These are phyloP conservation scores for Leccinum variicolor DNA, from an alignment of 768 basidiomycete genomes.

Conservation along the genomic window DNA sequence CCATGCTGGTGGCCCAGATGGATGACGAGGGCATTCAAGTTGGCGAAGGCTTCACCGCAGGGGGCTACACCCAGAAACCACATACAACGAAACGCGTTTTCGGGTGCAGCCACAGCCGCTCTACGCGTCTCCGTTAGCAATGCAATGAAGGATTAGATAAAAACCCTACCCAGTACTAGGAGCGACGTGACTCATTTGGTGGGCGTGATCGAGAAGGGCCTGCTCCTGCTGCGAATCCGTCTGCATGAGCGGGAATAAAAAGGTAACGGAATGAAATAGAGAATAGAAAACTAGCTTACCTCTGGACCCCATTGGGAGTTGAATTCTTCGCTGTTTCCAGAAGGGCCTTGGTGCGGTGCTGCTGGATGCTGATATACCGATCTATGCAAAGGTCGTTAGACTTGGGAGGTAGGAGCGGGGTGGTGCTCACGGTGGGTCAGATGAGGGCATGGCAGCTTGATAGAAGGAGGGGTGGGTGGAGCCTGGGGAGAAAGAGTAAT, in stretches of 20 bases:
- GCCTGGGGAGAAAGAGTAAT: background rate
- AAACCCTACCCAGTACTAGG: background rate
- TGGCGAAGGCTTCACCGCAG: background rate
- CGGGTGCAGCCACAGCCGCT: background rate
- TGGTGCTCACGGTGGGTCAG: background rate
- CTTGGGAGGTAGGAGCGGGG: background rate
- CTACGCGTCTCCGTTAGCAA: background rate
- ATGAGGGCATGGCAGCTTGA: background rate
- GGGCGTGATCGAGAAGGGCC: background rate
- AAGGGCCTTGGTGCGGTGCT: background rate
- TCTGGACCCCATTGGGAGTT: background rate
- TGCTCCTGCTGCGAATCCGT: background rate
- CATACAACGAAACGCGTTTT: too few species aligned
- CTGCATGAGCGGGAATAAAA: background rate
- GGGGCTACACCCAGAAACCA: background rate
- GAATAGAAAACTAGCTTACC: background rate
- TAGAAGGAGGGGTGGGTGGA: background rate
- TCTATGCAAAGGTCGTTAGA: background rate
- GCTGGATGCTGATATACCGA: background rate
- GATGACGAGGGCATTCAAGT: background rate
- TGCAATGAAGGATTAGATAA: background rate
- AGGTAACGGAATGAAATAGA: background rate
- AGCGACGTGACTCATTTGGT: background rate
- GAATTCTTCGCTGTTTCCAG: background rate
- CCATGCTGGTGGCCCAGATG: background rate